Percentiles rank a stretch among this genome's conserved stretches.
Evolutionary conservation across 805 yeast genomes (phyloP).

Genomic region (Saccharomycopsis microspora): DNA sequence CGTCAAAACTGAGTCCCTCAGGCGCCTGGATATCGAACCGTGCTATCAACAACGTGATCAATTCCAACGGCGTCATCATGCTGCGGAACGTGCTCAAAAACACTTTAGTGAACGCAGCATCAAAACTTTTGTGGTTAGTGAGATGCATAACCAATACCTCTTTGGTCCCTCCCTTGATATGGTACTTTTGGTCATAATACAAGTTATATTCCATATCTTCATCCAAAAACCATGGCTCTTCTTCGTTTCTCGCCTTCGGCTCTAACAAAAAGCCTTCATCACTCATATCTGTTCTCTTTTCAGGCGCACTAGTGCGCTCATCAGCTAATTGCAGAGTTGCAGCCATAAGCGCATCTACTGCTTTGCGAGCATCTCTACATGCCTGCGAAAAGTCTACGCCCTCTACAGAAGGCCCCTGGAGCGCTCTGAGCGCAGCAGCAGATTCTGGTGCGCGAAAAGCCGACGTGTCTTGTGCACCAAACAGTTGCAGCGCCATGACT

Average conservation of each 20-base stretch:
- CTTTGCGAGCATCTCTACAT: too few species aligned
- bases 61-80: conserved; percentile 54
- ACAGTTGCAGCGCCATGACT: conserved; percentile 55
- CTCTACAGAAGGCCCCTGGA: too few species aligned
- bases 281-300: conserved; percentile 21
- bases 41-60: conserved; percentile 46
- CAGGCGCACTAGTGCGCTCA: too few species aligned
- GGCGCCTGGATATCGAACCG: conserved; percentile 72
- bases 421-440: too few species aligned
- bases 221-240: conserved; percentile 62
- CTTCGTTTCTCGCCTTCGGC: conserved; percentile 17
- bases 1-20: conserved; percentile 76
- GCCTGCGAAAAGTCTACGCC: too few species aligned
- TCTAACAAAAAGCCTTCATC: conserved; percentile 17
- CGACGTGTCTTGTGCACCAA: conserved; percentile 67
- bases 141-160: conserved; percentile 71
- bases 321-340: too few species aligned
- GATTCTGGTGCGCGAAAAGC: too few species aligned
- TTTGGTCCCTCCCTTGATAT: conserved; percentile 73
- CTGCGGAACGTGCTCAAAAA: conserved; percentile 69
- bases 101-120: conserved; percentile 53
- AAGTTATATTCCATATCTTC: conserved; percentile 51
- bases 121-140: conserved; percentile 59
- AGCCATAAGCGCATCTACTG: too few species aligned
- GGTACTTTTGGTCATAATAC: conserved; percentile 57